phyloP scores from a whole-genome alignment of 148 eudicot species.

The Rhododendron simsii region DNA sequence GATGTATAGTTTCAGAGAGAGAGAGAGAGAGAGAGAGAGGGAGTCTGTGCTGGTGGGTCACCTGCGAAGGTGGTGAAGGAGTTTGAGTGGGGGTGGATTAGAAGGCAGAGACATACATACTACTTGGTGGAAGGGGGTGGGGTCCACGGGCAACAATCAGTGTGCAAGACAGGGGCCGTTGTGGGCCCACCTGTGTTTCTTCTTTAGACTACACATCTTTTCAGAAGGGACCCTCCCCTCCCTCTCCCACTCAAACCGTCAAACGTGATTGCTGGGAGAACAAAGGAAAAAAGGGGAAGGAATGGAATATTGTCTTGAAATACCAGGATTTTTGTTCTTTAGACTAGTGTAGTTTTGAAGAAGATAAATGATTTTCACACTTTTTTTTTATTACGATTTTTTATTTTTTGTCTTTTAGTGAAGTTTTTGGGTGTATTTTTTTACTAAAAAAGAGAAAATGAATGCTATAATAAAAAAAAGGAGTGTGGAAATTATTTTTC shows the following conservation, averaged over 20 bases:
- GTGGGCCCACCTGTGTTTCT: slow-evolving; percentile 16
- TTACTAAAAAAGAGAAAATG: too few species aligned
- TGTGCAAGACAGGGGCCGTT: neutral
- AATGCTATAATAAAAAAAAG: too few species aligned
- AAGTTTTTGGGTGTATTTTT: too few species aligned
- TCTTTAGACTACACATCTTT: slow-evolving; percentile 20
- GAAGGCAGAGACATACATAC: neutral
- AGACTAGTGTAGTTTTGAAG: too few species aligned
- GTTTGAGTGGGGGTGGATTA: neutral
- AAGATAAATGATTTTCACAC: too few species aligned
- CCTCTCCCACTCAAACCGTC: neutral
- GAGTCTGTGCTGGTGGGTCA: neutral
- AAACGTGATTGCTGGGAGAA: neutral
- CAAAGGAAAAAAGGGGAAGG: neutral
- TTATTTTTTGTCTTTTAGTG: too few species aligned
- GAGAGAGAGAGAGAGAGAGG: neutral
- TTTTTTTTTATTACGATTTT: too few species aligned
- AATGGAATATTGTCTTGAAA: too few species aligned
- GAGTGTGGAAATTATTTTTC: too few species aligned
- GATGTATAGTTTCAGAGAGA: neutral
- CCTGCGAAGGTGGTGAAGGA: neutral
- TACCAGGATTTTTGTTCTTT: too few species aligned
- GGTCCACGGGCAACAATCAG: neutral
- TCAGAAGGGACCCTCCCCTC: neutral
- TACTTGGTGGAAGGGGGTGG: neutral